Conservation (phyloP, 78 protist species). For the Dictyostelium brefeldianum region DNA sequence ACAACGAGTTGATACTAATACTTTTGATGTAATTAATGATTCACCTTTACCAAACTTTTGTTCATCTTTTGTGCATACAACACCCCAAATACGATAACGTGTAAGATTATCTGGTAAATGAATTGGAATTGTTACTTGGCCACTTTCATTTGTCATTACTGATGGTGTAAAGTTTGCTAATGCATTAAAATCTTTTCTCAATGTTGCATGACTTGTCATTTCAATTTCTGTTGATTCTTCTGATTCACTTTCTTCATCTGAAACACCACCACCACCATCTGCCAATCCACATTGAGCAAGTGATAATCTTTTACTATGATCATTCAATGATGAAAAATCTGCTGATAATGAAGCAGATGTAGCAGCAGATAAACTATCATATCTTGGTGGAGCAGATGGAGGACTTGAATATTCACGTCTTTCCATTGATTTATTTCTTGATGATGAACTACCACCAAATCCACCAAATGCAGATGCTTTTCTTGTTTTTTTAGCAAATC, state of each 20-base stretch:
- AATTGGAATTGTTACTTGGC: slow-evolving; percentile 41
- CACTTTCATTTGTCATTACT: slow-evolving; percentile 19
- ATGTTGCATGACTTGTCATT: background rate
- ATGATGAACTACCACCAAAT: background rate
- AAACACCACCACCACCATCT: background rate
- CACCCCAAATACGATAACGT: slow-evolving; percentile 78
- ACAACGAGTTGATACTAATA: slow-evolving; percentile 65
- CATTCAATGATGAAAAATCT: background rate
- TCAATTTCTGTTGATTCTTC: slow-evolving; percentile 9
- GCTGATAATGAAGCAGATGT: background rate
- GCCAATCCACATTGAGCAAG: background rate
- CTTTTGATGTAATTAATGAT: slow-evolving; percentile 42
- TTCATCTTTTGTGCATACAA: slow-evolving; percentile 38
- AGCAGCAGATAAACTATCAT: background rate
- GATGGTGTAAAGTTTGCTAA: slow-evolving; percentile 78
- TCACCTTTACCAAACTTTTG: slow-evolving; percentile 71
- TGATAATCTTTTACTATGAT: background rate
- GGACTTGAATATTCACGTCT: background rate
- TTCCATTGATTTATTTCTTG: background rate
- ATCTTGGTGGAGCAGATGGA: background rate
- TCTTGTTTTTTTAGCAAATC: background rate
- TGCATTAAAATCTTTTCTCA: slow-evolving; percentile 60
- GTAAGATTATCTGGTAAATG: slow-evolving; percentile 73
- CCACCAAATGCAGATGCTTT: slow-evolving; percentile 13
- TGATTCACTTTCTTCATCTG: background rate